Base-by-base conservation (phyloP, 305 asterid species). In the Solanum chacoense region DNA sequence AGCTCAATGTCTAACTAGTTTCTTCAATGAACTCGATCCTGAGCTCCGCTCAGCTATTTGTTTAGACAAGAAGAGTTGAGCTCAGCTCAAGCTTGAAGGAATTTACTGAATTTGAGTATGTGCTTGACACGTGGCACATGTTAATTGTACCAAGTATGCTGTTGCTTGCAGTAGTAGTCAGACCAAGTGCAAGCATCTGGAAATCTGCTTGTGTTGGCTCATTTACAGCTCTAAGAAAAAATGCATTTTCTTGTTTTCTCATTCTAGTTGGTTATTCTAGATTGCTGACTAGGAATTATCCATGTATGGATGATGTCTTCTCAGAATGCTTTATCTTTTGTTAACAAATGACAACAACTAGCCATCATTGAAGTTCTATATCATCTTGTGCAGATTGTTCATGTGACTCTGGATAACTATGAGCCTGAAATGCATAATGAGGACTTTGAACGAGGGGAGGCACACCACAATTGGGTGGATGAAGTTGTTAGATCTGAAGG, bases 401-500 rank as follows among this genome's bases (percentile, higher is more conserved):
- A 93, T 91, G 97, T 93, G 88, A 91, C 95, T 88, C 93, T 97
- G 59, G 97, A 94, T 91, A 96, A 94, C 91, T 96, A 93, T 72
- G 98, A 94, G 93, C 91, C 89, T 76, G 94, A 93, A 88, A 32
- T 90, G 31, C 96, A 87, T 89, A 92, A 83, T 74, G 98, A 91
- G 75, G 98, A 94, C 63, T 95, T 90, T 76, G 97, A 93, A 90
- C 90, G 94, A 89, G 93, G 92, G 90, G 96, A 95, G 91, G 95
- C 96, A 55, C 94, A 94, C 88, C 99, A 95, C 90, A 94, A 97
- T 94, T 97, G 99, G 99, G 98, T 97, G 89, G 98, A 96, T 91
- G 99, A 96, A 89, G 98, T 97, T 59, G 93, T 96, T 72, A 93
- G 99, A 91, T 93, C 95, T 79, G 98, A 95, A 92, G 98, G 99